A percentile compares a stretch with the other conserved stretches of the same genome.
Evolutionary conservation across 495 filamentous ascomycete species (phyloP).

Genomic region (Apiosordaria backusii): DNA sequence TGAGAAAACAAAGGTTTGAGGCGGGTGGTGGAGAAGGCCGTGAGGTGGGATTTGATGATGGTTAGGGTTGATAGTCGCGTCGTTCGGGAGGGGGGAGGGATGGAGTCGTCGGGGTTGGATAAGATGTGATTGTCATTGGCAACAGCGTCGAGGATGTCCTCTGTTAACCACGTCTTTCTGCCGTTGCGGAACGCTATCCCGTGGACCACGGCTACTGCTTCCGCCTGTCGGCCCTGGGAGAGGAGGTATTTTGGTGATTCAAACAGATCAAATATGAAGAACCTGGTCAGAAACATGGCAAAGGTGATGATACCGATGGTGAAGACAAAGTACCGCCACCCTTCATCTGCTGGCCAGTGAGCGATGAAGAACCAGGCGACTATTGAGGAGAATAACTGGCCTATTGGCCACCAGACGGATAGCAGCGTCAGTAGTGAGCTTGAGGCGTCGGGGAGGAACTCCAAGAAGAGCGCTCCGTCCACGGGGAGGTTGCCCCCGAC

Average conservation of each 20-base stretch:
- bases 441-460: slow-evolving; percentile 74
- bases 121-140: slow-evolving; percentile 22
- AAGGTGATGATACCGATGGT: not conserved
- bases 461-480: slow-evolving; percentile 74
- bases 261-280: not conserved
- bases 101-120: no score
- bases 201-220: slow-evolving; percentile 62
- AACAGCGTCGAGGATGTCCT: slow-evolving; percentile 54
- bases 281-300: not conserved
- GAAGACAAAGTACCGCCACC: slow-evolving; percentile 62
- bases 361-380: slow-evolving; percentile 78
- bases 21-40: not conserved
- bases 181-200: slow-evolving; percentile 69
- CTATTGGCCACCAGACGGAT: slow-evolving; percentile 78
- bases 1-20: not conserved
- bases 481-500: slow-evolving; percentile 75
- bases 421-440: slow-evolving; percentile 73
- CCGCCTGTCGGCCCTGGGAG: not conserved
- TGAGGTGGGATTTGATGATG: not conserved
- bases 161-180: slow-evolving; percentile 60
- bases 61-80: not conserved
- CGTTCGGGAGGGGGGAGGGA: not conserved
- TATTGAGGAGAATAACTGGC: slow-evolving; percentile 64
- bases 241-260: not conserved
- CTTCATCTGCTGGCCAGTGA: slow-evolving; percentile 64